A percentile compares a stretch with the other conserved stretches of the same genome.
phyloP scores from a whole-genome alignment of 2,329 filamentous ascomycete genomes.

The Colletotrichum destructivum region DNA sequence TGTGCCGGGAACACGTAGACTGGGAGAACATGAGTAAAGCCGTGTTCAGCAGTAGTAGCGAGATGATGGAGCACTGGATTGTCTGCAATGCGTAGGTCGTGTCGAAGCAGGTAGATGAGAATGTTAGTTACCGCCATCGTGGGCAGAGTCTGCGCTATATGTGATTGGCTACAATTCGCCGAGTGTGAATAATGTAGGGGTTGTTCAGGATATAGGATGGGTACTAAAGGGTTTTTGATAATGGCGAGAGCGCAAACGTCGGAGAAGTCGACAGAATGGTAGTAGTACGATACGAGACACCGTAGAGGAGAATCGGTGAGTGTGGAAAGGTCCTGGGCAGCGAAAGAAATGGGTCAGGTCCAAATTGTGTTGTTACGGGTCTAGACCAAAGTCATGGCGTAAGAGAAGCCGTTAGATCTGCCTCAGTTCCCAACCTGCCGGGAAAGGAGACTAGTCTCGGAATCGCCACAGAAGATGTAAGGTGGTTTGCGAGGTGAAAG shows the following conservation, averaged over 20 bases:
- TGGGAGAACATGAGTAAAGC: slow-evolving; percentile 79
- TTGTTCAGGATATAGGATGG: neutral
- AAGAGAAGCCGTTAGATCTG: slow-evolving; percentile 42
- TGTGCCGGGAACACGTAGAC: slow-evolving; percentile 78
- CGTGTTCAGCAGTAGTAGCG: slow-evolving; percentile 63
- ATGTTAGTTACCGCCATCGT: slow-evolving; percentile 62
- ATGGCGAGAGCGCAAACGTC: neutral
- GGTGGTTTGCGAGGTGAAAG: neutral
- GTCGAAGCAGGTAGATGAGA: slow-evolving; percentile 79
- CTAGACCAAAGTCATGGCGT: slow-evolving; percentile 38
- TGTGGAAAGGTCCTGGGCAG: too few species aligned
- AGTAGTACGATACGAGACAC: neutral
- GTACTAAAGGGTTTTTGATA: neutral
- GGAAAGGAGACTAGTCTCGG: slow-evolving; percentile 20
- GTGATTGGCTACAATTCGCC: neutral
- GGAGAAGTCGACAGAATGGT: neutral
- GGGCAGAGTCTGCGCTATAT: neutral
- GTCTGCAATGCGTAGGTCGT: slow-evolving; percentile 81
- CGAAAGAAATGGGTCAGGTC: slow-evolving; percentile 20
- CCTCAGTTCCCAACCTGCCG: slow-evolving; percentile 25
- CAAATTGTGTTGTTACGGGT: slow-evolving; percentile 7
- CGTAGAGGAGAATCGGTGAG: neutral
- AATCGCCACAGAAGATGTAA: slow-evolving; percentile 21
- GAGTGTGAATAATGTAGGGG: too few species aligned
- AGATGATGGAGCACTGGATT: slow-evolving; percentile 79